These are phyloP conservation scores for Podospora tetraspora DNA, from an alignment of 495 filamentous ascomycete species.

Conservation along the genomic window DNA sequence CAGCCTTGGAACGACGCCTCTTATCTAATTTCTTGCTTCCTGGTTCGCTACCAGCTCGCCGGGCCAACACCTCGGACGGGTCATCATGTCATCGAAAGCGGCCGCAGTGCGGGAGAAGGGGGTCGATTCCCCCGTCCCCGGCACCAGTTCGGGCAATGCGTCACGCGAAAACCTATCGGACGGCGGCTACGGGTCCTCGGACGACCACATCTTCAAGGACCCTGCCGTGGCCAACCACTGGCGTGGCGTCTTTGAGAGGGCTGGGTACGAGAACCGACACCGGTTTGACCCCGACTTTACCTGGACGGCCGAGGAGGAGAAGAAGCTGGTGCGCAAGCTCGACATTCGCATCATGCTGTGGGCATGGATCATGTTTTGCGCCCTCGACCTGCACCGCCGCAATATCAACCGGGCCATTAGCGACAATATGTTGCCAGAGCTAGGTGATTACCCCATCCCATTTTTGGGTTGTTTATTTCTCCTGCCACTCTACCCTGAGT, in stretches of 20 bases:
- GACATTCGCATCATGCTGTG: constrained; percentile 23
- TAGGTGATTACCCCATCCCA: constrained; percentile 18
- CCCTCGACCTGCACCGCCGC: constrained; percentile 39
- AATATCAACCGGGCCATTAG: constrained; percentile 46
- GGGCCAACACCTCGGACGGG: background rate
- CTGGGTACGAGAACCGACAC: constrained; percentile 51
- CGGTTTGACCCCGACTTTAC: constrained; percentile 47
- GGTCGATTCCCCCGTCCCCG: background rate
- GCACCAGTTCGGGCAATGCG: constrained; percentile 6
- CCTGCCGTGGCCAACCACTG: constrained; percentile 26
- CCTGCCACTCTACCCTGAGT: background rate
- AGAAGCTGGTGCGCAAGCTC: constrained; percentile 43
- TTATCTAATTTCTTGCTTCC: background rate
- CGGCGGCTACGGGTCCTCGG: constrained; percentile 31
- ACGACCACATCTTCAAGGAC: constrained; percentile 31
- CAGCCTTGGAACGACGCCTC: constrained; percentile 1
- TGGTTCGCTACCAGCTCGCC: constrained; percentile 10
- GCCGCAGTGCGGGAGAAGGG: background rate
- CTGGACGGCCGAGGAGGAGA: constrained; percentile 48
- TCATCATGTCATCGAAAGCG: constrained; percentile 2
- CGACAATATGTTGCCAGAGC: constrained; percentile 38
- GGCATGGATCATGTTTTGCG: constrained; percentile 44
- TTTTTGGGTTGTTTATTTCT: background rate
- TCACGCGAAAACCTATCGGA: constrained; percentile 15
- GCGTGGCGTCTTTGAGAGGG: constrained; percentile 29